phyloP scores from a whole-genome alignment of 176 grass and related monocot species.

The Oryza nivara region DNA sequence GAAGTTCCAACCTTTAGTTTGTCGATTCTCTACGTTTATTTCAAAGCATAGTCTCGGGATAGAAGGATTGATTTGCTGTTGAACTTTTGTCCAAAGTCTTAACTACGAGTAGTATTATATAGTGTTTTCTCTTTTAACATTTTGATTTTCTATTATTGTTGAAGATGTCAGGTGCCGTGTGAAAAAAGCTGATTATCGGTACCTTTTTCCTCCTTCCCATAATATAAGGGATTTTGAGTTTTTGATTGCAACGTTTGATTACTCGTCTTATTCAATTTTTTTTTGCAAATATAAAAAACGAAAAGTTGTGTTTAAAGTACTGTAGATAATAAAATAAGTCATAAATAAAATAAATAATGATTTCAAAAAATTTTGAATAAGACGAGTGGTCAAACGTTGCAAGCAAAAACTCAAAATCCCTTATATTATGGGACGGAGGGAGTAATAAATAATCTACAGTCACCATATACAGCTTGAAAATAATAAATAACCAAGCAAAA shows the following conservation, averaged over 20 bases:
- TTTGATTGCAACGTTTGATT: too few species aligned
- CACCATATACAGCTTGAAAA: not conserved
- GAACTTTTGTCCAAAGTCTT: not conserved
- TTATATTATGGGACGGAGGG: too few species aligned
- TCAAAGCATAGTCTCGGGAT: not conserved
- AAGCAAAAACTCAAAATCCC: too few species aligned
- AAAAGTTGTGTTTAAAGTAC: too few species aligned
- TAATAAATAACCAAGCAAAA: slow-evolving; percentile 13
- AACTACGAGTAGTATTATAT: not conserved
- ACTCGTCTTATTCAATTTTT: too few species aligned
- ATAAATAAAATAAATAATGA: too few species aligned
- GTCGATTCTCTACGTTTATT: not conserved
- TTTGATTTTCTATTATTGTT: not conserved
- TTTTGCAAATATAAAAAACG: too few species aligned
- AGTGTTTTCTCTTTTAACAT: not conserved
- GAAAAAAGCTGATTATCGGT: not conserved
- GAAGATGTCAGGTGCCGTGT: slow-evolving; percentile 15
- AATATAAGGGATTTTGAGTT: too few species aligned
- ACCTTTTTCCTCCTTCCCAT: too few species aligned
- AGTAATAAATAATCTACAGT: not conserved
- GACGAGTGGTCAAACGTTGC: too few species aligned
- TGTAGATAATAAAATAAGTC: too few species aligned
- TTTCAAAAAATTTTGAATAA: too few species aligned
- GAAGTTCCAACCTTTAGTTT: not conserved
- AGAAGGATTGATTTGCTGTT: slow-evolving; percentile 20